Evolutionary conservation across 805 yeast species (phyloP).

Genomic region (Hanseniaspora pseudoguilliermondii): DNA sequence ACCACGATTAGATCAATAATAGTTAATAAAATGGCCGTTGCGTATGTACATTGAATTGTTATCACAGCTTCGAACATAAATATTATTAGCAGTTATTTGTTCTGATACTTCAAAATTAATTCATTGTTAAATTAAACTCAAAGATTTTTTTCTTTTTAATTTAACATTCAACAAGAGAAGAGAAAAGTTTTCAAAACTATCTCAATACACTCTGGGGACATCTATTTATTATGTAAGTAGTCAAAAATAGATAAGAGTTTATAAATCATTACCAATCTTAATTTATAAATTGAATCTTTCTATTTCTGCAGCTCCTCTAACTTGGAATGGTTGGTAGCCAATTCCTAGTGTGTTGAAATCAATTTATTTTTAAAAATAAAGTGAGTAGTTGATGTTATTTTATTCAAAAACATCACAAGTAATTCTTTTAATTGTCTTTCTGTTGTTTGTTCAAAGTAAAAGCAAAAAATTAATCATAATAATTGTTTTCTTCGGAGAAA

Average conservation of each 20-base stretch:
- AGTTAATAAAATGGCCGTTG: constrained; percentile 27
- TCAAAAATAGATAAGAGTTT: constrained; percentile 12
- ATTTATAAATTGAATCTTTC: constrained; percentile 14
- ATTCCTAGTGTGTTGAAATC: constrained; percentile 28
- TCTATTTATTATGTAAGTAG: not conserved
- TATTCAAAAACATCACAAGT: not conserved
- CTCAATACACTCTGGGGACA: constrained; percentile 14
- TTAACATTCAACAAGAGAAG: constrained; percentile 13
- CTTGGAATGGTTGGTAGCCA: constrained; percentile 33
- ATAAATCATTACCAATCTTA: not conserved
- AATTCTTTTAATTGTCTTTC: not conserved
- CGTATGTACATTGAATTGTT: constrained; percentile 23
- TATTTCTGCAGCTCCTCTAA: constrained; percentile 28
- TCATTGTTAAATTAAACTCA: constrained; percentile 3
- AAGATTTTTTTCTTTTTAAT: not conserved
- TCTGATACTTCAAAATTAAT: not conserved
- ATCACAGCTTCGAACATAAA: not conserved
- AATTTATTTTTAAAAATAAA: constrained; percentile 10
- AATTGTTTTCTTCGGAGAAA: not conserved
- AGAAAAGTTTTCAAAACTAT: constrained; percentile 7
- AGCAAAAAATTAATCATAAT: not conserved
- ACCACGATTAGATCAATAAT: constrained; percentile 16
- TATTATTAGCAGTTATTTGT: not conserved
- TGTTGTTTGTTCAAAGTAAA: constrained; percentile 8
- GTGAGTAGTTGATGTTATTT: constrained; percentile 6